Evolutionary conservation across 208 protist genomes (phyloP).

Genomic region (Crithidia expoeki): DNA sequence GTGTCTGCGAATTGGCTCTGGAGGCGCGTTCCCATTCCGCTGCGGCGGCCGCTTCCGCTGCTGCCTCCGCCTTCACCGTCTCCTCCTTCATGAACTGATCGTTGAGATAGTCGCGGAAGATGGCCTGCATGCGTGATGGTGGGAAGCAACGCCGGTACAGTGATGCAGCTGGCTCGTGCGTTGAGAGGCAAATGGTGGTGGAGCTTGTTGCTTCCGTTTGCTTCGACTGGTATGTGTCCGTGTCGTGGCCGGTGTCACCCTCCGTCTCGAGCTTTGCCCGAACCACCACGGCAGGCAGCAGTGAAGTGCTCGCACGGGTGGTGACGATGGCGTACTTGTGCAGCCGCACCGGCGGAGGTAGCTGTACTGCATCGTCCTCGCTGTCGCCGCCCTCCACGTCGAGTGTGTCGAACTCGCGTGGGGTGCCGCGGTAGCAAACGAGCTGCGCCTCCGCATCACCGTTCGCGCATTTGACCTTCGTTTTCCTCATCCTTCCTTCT

Average conservation of each 20-base stretch:
- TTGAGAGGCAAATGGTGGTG: constrained; percentile 11
- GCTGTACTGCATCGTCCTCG: not conserved
- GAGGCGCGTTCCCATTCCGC: constrained; percentile 7
- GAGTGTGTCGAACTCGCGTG: constrained; percentile 6
- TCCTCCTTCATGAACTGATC: constrained; percentile 23
- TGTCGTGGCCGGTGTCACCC: not conserved
- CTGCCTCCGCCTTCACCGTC: not conserved
- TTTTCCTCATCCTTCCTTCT: not conserved
- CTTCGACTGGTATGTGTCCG: not conserved
- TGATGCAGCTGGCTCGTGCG: not conserved
- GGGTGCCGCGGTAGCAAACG: not conserved
- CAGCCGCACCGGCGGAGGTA: not conserved
- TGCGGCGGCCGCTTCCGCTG: not conserved
- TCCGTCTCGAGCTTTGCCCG: too few relatives aligned
- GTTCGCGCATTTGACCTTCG: not conserved
- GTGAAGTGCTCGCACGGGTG: not conserved
- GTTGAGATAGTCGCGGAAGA: constrained; percentile 22
- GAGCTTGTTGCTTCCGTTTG: not conserved
- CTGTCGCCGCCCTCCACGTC: not conserved
- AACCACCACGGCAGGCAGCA: constrained; percentile 26
- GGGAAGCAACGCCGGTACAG: constrained; percentile 28
- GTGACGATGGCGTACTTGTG: constrained; percentile 24
- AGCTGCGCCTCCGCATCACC: constrained; percentile 3
- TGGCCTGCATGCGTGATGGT: constrained; percentile 11
- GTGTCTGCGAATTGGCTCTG: not conserved